These are phyloP conservation scores for Entrophospora sp. DNA, from an alignment of 192 early-diverging fungal genomes.

Conservation along the genomic window DNA sequence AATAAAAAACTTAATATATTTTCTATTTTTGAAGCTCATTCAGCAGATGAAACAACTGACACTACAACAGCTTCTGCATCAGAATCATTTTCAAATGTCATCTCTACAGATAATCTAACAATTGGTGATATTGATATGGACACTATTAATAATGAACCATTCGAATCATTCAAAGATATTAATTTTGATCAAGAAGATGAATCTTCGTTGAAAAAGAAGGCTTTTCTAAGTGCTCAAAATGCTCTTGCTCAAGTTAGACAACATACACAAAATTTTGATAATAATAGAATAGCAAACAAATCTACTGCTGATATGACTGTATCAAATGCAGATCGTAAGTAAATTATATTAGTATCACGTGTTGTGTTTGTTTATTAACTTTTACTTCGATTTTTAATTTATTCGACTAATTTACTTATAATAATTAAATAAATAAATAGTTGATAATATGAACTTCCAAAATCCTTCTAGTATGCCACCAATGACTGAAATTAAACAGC, in stretches of 20 bases:
- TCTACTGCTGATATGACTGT: slow-evolving; percentile 30
- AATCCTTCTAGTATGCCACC: slow-evolving; percentile 67
- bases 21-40: too few relatives aligned
- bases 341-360: too few relatives aligned
- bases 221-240: slow-evolving; percentile 63
- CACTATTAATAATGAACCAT: background rate
- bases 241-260: slow-evolving; percentile 64
- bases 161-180: slow-evolving; percentile 43
- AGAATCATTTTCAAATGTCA: too few relatives aligned
- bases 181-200: slow-evolving; percentile 80
- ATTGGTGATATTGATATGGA: slow-evolving; percentile 8
- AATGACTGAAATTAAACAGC: slow-evolving; percentile 68
- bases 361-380: background rate
- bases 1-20: too few relatives aligned
- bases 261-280: slow-evolving; percentile 64
- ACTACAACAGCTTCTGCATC: too few relatives aligned
- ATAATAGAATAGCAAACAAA: slow-evolving; percentile 29
- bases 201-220: slow-evolving; percentile 54
- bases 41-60: background rate
- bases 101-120: too few relatives aligned
- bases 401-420: too few relatives aligned
- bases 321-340: slow-evolving; percentile 40
- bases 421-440: slow-evolving; percentile 2
- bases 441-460: slow-evolving; percentile 83
- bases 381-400: too few relatives aligned